Evolutionary conservation across 257 asterid species (phyloP).

Genomic region (Forsythia suspensa): DNA sequence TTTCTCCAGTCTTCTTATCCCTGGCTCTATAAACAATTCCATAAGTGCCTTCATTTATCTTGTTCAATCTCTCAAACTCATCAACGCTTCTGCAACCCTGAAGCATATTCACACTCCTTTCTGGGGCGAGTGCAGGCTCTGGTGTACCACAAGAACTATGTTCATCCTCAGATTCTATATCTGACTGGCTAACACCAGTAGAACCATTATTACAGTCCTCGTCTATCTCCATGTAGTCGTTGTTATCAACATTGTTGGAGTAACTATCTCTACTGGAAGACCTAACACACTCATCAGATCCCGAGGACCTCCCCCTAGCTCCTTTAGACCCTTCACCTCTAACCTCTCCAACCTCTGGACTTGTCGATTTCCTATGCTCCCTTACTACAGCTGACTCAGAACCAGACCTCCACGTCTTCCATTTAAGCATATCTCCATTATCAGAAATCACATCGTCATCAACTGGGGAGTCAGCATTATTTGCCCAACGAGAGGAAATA

Average conservation of each 20-base stretch:
- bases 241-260: constrained; percentile 37
- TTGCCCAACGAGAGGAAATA: constrained; percentile 83
- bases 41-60: constrained; percentile 89
- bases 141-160: constrained; percentile 42
- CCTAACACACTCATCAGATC: constrained; percentile 58
- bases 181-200: constrained; percentile 49
- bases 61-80: constrained; percentile 84
- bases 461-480: constrained; percentile 65
- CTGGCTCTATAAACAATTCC: constrained; percentile 86
- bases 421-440: constrained; percentile 40
- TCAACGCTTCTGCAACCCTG: constrained; percentile 86
- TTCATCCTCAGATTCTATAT: constrained; percentile 56
- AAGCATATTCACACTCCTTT: constrained; percentile 80
- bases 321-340: constrained; percentile 57
- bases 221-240: constrained; percentile 48
- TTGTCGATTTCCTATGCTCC: constrained; percentile 43
- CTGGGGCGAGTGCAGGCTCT: constrained; percentile 48
- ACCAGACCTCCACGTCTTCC: constrained; percentile 35
- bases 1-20: constrained; percentile 81
- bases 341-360: constrained; percentile 62
- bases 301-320: constrained; percentile 50
- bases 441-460: constrained; percentile 76
- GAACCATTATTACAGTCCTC: constrained; percentile 37
- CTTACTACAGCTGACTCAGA: constrained; percentile 47
- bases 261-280: constrained; percentile 69